Evolutionary conservation across 2,329 filamentous ascomycete species (phyloP), one percentile per base, ranked within the genome.

Genomic region (Alternaria alternata): DNA sequence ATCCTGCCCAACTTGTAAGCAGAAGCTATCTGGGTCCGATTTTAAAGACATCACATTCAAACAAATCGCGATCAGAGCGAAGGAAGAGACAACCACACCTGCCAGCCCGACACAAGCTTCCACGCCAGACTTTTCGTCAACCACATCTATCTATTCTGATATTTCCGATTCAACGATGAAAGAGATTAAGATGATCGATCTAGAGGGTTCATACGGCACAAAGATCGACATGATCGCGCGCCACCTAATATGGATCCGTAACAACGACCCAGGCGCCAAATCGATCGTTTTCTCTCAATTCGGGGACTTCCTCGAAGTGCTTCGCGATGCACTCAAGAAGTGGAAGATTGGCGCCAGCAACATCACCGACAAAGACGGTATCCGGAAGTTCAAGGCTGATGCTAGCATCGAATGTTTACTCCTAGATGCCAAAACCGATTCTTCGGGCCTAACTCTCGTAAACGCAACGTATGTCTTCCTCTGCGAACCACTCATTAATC

Each of bases 271-370:
- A 0, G 93, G 93, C 0, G 88, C 93, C 9, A 98, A 98, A 75
- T 91, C 92, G 0, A 91, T 99, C 74, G 86, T 98, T n/a, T 99
- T 97, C 77, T 96, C 92, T 1, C 94, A 98, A 79, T 95, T 93
- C 77, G 87, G 87, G 56, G 90, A 92, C 54, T 98, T 97, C 68
- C 83, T 98, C 1, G 81, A 85, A 1, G 88, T 96, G 7, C 83
- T 98, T 0, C 84, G 84, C 8, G 84, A 83, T 9, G 94, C 93
- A 0, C 89, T 98, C 51, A 73, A 77, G 2, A 83, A 85, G 4
- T 92, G 92, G 77, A 86, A 87, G 49, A 94, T 99, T 63, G 89
- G 89, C 1, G 89, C 85, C 69, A 87, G 88, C 8, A 88, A 88
- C 4, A 90, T 97, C 57, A 88, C 91, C 58, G 86, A 86, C 14